These are phyloP conservation scores for Cystofilobasidium macerans DNA, from an alignment of 768 basidiomycete species.

Conservation along the genomic window DNA sequence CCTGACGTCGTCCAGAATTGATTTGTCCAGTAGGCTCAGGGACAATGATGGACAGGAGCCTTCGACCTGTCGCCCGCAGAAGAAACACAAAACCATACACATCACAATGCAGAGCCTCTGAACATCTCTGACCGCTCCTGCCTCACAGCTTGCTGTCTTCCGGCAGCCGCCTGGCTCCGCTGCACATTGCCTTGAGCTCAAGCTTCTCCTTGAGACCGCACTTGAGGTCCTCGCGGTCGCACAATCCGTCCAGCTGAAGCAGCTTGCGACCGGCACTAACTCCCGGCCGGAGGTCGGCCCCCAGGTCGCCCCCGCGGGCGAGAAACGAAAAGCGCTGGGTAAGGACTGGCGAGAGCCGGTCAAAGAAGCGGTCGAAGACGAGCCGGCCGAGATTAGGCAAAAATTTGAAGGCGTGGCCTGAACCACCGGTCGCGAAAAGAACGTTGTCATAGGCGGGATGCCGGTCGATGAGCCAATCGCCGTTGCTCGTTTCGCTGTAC, in stretches of 20 bases:
- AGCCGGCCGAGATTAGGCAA: conserved; percentile 70
- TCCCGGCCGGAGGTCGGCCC: conserved; percentile 14
- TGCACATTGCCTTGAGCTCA: background rate
- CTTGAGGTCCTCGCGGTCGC: conserved; percentile 6
- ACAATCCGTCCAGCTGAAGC: background rate
- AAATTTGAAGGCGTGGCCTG: conserved; percentile 48
- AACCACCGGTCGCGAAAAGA: conserved; percentile 74
- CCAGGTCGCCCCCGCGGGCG: conserved; percentile 1
- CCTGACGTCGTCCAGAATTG: too few relatives aligned
- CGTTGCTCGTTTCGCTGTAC: conserved; percentile 81
- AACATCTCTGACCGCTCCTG: too few relatives aligned
- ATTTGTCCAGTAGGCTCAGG: too few relatives aligned
- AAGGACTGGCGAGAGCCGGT: conserved; percentile 48
- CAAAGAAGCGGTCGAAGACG: conserved; percentile 61
- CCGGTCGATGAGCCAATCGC: conserved; percentile 77
- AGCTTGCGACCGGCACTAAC: conserved; percentile 3
- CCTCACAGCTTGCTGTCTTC: too few relatives aligned
- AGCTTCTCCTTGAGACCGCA: conserved; percentile 1
- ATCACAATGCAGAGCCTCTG: too few relatives aligned
- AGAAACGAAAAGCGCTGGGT: conserved; percentile 52
- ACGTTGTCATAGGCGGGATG: conserved; percentile 49
- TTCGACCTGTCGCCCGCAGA: too few relatives aligned
- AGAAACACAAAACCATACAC: too few relatives aligned
- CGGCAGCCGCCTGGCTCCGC: too few relatives aligned
- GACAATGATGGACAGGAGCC: too few relatives aligned